phyloP scores from a whole-genome alignment of 2,329 filamentous ascomycete species.

The Pezicula radicicola region DNA sequence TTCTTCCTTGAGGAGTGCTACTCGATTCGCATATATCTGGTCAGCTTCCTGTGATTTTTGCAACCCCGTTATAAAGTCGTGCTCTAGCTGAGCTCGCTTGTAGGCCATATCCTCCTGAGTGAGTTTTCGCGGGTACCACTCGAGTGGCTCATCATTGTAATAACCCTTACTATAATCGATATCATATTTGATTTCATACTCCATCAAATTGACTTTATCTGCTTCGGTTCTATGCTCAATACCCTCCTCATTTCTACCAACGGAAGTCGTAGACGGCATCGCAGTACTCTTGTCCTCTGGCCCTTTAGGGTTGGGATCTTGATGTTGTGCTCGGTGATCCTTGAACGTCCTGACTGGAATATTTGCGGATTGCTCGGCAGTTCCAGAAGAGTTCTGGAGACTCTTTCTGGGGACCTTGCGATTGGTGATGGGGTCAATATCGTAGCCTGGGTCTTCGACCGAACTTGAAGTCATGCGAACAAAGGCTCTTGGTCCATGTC shows the following conservation, averaged over 20 bases:
- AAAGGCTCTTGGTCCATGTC: slow-evolving; percentile 7
- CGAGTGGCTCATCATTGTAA: slow-evolving; percentile 25
- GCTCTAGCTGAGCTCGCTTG: slow-evolving; percentile 15
- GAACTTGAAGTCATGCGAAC: slow-evolving; percentile 17
- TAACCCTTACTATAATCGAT: slow-evolving; percentile 33
- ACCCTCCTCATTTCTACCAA: not conserved
- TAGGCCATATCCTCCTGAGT: slow-evolving; percentile 12
- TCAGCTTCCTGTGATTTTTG: too few species aligned
- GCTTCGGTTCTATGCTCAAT: not conserved
- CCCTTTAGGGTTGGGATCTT: slow-evolving; percentile 11
- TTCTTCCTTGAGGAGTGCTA: too few species aligned
- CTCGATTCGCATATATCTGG: too few species aligned
- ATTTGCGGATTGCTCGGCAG: slow-evolving; percentile 10
- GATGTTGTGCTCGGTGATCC: slow-evolving; percentile 33
- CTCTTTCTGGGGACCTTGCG: slow-evolving; percentile 37
- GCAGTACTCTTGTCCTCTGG: not conserved
- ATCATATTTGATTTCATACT: not conserved
- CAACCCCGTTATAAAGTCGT: slow-evolving; percentile 6
- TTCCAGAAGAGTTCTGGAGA: not conserved
- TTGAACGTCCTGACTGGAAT: slow-evolving; percentile 29
- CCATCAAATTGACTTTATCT: not conserved
- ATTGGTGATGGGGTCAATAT: slow-evolving; percentile 60
- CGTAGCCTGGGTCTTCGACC: slow-evolving; percentile 30
- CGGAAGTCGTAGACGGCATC: not conserved
- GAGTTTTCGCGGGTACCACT: not conserved